Percentiles rank a stretch among this genome's conserved stretches.
Conservation (phyloP, 305 asterid species). For the Fraxinus ornus region DNA sequence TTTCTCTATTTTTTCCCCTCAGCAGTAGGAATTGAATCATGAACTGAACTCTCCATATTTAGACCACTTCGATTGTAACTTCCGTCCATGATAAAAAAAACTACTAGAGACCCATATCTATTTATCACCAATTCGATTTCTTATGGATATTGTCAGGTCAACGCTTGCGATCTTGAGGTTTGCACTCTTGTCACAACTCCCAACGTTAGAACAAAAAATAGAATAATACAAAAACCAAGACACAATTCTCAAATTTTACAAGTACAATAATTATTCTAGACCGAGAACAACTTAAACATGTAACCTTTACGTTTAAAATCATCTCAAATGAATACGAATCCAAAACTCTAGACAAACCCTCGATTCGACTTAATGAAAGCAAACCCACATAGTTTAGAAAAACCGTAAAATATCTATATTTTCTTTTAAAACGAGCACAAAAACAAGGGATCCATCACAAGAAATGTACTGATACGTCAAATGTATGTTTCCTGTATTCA, state of each 20-base stretch:
- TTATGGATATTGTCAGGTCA: neutral
- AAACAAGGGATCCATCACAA: neutral
- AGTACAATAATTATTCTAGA: neutral
- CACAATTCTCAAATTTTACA: neutral
- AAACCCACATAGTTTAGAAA: neutral
- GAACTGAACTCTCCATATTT: neutral
- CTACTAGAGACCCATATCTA: neutral
- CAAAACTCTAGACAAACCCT: neutral
- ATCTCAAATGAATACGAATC: neutral
- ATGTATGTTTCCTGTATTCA: no score
- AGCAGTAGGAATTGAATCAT: neutral
- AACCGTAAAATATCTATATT: no score
- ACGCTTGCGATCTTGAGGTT: neutral
- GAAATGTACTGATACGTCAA: neutral
- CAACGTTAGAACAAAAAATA: neutral
- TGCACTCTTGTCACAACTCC: neutral
- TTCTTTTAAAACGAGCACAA: no score
- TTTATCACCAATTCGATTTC: neutral
- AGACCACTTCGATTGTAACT: neutral
- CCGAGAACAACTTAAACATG: neutral
- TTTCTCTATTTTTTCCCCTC: neutral
- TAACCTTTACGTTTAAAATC: neutral
- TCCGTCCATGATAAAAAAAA: neutral
- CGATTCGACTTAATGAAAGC: neutral
- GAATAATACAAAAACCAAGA: neutral